Evolutionary conservation across 2,329 filamentous ascomycete species (phyloP), one percentile per base, ranked within the genome.

Genomic region (Paramyrothecium sp.): DNA sequence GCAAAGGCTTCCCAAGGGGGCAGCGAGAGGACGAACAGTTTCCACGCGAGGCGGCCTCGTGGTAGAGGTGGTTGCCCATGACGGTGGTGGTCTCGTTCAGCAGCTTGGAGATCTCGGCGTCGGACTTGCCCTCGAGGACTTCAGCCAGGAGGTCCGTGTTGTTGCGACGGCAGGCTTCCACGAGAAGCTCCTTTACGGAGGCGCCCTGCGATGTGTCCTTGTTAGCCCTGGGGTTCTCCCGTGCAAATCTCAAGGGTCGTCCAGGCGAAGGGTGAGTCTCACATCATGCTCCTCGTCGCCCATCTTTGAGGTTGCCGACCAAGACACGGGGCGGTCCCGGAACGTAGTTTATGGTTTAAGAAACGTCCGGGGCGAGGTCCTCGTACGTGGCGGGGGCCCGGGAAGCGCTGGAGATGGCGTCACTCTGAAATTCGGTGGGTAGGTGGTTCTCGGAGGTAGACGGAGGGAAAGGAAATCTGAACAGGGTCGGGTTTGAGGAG

Each of bases 131-230:
- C 47, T 83, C 76, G 64, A 97, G 81, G 57, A 93, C 83, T 67
- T 95, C 89, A 66, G 84, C 77, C 56, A 98, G 86, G 59, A 98
- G 86, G 55, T 94, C 89, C 64, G 88, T 88, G 77, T 98, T 97
- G 82, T 98, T 94, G 69, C 92, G 86, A 60, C 94, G 91, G 78
- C 91, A 96, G 67, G 95, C 91, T 79, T 96, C 94, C 75, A 98
- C 86, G 66, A 98, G 85, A 69, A 91, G 85, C 79, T 98, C 94
- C 73, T 88, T 83, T 51, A 88, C 86, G 59, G 91, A 91, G 65
- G 94, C 94, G 72, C 94, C 95, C 89, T 96, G 55, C 38, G 33
- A 47, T 33, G 44, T 34, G 17, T 22, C 19, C 48, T 38, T 16
- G 21, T 11, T 19, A 5, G 48, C 21, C 34, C 30, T 12, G 16